Conservation (phyloP, 257 asterid genomes). For the Galeopsis tetrahit region DNA sequence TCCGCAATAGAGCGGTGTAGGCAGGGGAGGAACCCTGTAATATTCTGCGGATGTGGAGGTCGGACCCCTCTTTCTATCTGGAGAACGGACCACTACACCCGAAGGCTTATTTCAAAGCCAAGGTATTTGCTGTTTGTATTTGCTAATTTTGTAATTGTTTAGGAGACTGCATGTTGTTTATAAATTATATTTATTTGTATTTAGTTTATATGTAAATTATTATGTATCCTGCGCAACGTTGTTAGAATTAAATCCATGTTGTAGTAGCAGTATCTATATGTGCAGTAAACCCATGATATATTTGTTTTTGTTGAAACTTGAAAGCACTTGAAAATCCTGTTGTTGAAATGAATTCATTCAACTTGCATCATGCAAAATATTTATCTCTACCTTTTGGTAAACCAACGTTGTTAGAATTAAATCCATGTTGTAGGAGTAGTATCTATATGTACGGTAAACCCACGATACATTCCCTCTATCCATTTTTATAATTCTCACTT, state of each 20-base stretch:
- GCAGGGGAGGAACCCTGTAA: too few relatives aligned
- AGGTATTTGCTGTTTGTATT: too few relatives aligned
- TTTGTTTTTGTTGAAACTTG: background rate
- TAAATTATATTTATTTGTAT: background rate
- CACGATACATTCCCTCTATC: background rate
- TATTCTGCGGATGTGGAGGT: background rate
- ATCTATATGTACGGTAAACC: too few relatives aligned
- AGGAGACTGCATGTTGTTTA: background rate
- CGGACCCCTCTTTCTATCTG: background rate
- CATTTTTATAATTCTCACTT: too few relatives aligned
- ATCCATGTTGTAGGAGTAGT: background rate
- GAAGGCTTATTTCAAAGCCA: too few relatives aligned
- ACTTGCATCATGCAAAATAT: background rate
- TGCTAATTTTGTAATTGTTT: background rate
- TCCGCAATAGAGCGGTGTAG: too few relatives aligned
- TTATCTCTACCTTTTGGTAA: background rate
- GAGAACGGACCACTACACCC: background rate
- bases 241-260: background rate
- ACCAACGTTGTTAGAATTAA: background rate
- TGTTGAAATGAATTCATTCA: background rate
- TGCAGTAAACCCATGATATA: too few relatives aligned
- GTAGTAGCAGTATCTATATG: too few relatives aligned
- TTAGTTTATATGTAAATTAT: too few relatives aligned
- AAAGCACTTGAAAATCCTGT: background rate
- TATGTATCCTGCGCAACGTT: background rate